These are phyloP conservation scores for Oryza glumipatula DNA, from an alignment of 176 grass and related monocot genomes.

Conservation along the genomic window DNA sequence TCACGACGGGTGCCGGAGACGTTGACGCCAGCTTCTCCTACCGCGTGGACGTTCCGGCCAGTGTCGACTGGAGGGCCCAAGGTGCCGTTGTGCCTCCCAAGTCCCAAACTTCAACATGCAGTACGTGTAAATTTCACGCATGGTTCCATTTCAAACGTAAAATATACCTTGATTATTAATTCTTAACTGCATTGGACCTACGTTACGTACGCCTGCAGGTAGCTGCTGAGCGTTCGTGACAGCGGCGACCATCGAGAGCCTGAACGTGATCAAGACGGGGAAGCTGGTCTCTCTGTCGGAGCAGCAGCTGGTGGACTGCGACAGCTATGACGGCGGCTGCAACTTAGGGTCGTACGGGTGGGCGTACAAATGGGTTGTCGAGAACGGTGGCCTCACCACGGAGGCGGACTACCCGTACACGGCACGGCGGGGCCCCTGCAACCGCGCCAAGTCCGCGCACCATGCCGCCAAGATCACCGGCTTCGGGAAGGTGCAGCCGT, in stretches of 20 bases:
- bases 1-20: not conserved
- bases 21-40: not conserved
- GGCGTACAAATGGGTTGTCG: constrained; percentile 40
- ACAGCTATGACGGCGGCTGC: constrained; percentile 47
- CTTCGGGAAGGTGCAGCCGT: not conserved
- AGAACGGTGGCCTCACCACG: constrained; percentile 47
- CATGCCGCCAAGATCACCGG: constrained; percentile 13
- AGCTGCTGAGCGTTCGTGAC: constrained; percentile 67
- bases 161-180: not conserved
- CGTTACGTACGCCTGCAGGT: not conserved
- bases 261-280: constrained; percentile 45
- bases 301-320: constrained; percentile 73
- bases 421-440: constrained; percentile 18
- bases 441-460: not conserved
- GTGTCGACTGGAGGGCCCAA: constrained; percentile 42
- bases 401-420: constrained; percentile 52
- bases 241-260: constrained; percentile 58
- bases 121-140: not conserved
- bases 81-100: constrained; percentile 46
- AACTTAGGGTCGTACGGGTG: constrained; percentile 20
- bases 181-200: not conserved
- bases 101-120: constrained; percentile 23
- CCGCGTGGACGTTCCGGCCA: not conserved
- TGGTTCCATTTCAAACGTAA: not conserved
- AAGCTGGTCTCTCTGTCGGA: constrained; percentile 44